phyloP scores from a whole-genome alignment of 2,329 filamentous ascomycete genomes.

The Colletotrichum tropicale region DNA sequence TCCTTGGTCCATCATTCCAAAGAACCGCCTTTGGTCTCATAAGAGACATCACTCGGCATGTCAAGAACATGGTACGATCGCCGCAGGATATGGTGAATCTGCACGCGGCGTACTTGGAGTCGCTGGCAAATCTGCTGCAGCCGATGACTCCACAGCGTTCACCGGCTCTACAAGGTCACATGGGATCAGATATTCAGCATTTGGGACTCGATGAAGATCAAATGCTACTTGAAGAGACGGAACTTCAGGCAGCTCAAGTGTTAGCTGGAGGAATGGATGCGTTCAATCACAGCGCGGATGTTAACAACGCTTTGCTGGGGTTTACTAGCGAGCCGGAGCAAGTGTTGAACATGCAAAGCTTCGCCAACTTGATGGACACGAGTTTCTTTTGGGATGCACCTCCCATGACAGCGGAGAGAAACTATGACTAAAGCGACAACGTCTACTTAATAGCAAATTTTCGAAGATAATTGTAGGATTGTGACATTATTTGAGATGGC shows the following conservation, averaged over 20 bases:
- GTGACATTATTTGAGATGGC: neutral
- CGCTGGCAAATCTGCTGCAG: neutral
- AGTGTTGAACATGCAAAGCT: constrained; percentile 15
- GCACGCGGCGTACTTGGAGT: neutral
- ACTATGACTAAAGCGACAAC: neutral
- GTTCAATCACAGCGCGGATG: neutral
- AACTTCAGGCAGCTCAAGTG: neutral
- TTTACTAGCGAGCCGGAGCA: constrained; percentile 3
- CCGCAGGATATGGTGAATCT: neutral
- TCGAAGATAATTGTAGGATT: neutral
- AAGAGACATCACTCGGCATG: neutral
- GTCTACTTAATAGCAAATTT: neutral
- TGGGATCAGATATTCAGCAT: neutral
- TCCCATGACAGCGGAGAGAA: neutral
- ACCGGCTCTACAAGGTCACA: neutral
- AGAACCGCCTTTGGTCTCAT: neutral
- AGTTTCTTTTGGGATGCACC: neutral
- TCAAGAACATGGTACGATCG: neutral
- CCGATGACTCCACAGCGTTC: neutral
- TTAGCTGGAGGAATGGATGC: neutral
- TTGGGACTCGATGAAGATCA: neutral
- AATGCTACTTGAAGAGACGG: neutral
- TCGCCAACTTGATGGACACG: constrained; percentile 19
- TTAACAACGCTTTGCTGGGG: neutral
- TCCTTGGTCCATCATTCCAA: neutral